Evolutionary conservation across 2,329 filamentous ascomycete genomes (phyloP), one percentile per base, ranked within the genome.

Genomic region (Helminthosporium solani): DNA sequence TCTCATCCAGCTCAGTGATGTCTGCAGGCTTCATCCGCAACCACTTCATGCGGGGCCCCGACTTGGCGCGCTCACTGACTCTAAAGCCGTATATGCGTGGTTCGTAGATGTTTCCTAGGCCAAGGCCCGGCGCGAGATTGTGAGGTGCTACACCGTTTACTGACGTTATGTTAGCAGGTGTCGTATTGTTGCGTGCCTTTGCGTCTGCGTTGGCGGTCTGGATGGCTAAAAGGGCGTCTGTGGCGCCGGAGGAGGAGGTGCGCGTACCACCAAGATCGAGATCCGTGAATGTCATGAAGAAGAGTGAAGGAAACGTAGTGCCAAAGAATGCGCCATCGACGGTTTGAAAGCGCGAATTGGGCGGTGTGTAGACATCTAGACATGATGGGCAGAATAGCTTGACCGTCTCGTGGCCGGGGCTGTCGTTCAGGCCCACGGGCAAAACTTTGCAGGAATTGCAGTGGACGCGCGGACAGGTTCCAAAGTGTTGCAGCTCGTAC

Each of bases 251-350:
- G 46, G 61, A 63, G 46, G 61, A 63, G 85, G 85, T 58, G 84
- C 83, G 66, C 63, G 87, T 85, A 25, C 85, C 85, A 28, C 85
- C 78, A 49, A 97, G 83, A 59, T 96, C 90, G 65, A 96, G 87
- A 67, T 99, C 94, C 28, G 94, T 92, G 71, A 97, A 99, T 31
- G 92, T 99, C 78, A 99, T 92, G 69, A 99, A 90, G 76, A 99
- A 99, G 49, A 99, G 83, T 36, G 90, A 90, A 51, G 91, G 91
- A 70, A 99, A 99, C 0, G 94, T 99, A 43, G 94, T 92, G 38
- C 94, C 94, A 66, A 99, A 99, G 76, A 97, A 99, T 37, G 94
- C 94, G 42, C 94, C 94, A 60, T 99, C 94, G 27, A 99, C 94
- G 2, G 90, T 92, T 72, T 97, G 94, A 69, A 97, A 99, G 16